Evolutionary conservation across 2,329 filamentous ascomycete species (phyloP).

Genomic region (Fusarium tupiense): DNA sequence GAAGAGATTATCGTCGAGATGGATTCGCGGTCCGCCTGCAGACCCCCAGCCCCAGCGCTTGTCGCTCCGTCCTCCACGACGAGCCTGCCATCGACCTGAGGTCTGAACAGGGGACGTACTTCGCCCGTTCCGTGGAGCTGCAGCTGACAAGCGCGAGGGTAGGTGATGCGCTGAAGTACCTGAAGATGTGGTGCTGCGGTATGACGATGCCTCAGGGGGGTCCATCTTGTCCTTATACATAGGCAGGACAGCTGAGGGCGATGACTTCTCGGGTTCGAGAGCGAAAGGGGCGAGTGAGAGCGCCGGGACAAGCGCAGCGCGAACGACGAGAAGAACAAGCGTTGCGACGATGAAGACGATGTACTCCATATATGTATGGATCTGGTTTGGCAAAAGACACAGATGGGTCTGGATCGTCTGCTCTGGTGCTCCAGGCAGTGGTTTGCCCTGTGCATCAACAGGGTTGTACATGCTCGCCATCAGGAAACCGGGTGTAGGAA

Average conservation of each 20-base stretch:
- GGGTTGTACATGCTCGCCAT: constrained; percentile 95
- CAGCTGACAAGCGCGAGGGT: constrained; percentile 35
- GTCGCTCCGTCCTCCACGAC: constrained; percentile 41
- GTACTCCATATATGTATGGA: constrained; percentile 86
- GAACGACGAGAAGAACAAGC: constrained; percentile 59
- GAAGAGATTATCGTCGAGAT: constrained; percentile 62
- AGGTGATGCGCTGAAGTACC: constrained; percentile 40
- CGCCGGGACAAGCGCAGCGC: constrained; percentile 67
- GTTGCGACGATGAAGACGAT: constrained; percentile 67
- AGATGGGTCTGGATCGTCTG: constrained; percentile 86
- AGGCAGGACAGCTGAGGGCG: constrained; percentile 47
- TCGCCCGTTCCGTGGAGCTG: constrained; percentile 32
- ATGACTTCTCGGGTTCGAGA: constrained; percentile 52
- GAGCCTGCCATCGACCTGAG: constrained; percentile 39
- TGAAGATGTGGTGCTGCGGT: constrained; percentile 33
- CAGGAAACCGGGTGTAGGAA: constrained; percentile 85
- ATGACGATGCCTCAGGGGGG: constrained; percentile 43
- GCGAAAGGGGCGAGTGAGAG: constrained; percentile 65
- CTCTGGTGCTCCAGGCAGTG: constrained; percentile 54
- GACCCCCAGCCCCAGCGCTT: constrained; percentile 57
- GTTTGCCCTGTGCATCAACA: constrained; percentile 68
- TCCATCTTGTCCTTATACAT: constrained; percentile 66
- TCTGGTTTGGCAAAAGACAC: constrained; percentile 89
- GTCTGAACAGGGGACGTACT: constrained; percentile 34
- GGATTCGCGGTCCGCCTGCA: constrained; percentile 60